phyloP scores from a whole-genome alignment of 2,329 filamentous ascomycete species.

The Thelonectria rubi region DNA sequence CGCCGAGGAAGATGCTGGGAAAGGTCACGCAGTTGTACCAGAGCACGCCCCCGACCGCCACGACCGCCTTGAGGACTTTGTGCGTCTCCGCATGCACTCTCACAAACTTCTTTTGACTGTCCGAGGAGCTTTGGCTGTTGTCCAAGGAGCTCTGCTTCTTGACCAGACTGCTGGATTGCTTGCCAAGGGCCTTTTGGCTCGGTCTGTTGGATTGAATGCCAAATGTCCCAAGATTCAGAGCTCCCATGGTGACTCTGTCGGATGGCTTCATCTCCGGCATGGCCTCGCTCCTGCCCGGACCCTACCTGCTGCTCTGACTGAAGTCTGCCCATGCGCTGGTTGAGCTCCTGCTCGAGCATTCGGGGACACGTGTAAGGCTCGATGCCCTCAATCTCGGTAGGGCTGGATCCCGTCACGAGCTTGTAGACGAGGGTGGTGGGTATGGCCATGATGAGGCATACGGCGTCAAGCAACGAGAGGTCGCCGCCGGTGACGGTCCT shows the following conservation, averaged over 20 bases:
- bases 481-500: background rate
- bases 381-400: background rate
- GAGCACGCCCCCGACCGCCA: too few species aligned
- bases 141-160: too few species aligned
- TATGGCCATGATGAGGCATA: background rate
- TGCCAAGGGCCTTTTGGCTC: too few species aligned
- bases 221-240: background rate
- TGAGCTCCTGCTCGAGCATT: background rate
- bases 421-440: background rate
- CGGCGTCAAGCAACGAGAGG: background rate
- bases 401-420: background rate
- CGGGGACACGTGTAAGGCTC: background rate
- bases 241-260: background rate
- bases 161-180: background rate
- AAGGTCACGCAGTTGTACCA: too few species aligned
- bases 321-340: background rate
- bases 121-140: too few species aligned
- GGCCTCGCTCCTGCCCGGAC: background rate
- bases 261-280: background rate
- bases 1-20: too few species aligned
- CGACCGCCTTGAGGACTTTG: too few species aligned
- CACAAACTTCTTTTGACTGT: too few species aligned
- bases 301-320: background rate
- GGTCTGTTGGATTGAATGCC: background rate
- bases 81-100: too few species aligned